Evolutionary conservation across 768 basidiomycete genomes (phyloP), one percentile per base, ranked within the genome.

Genomic region (Mycena epipterygia): DNA sequence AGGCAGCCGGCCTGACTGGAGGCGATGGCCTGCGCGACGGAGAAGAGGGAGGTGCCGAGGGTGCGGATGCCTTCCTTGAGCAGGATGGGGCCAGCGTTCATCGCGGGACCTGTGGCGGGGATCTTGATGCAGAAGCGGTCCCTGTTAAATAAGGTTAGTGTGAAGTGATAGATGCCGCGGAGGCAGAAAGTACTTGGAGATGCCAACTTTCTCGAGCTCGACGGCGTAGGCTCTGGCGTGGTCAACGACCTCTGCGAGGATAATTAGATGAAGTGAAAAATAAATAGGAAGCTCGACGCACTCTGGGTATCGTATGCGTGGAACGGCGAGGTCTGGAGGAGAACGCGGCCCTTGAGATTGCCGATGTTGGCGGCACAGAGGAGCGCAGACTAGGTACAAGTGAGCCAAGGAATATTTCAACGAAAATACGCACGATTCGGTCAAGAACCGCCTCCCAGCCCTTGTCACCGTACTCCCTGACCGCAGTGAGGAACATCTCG

Each of bases 111-210:
- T 0, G 86, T 87, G 29, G 82, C 78, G 46, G 86, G 86, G 57
- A 87, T 84, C 76, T 87, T 87, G 77, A 88, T 84, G 70, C 84
- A 85, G 52, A 85, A 82, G 23, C 84, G 77, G 30, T 83, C 80
- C 70, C 81, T 81, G 66, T 39, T 17, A 29, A 33, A 52, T 30
- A 30, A 16, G 14, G 42, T 44, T 13, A 44, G 44, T 44, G 42
- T 44, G 6, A 44, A n/a, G 14, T 16, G 2, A 30, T 51, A 51
- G 29, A 51, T 29, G n/a, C 48, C 48, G 48, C 30, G 51, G 27
- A 52, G 17, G 19, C 30, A 32, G 23, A 1, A 55, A 33, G 41
- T 51, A 63, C 59, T 75, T 77, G 41, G 79, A 77, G 46, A 82
- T 80, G 16, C 81, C 82, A 66, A 81, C 67, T 17, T 76, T 76